Evolutionary conservation across 805 yeast genomes (phyloP), one percentile per base, ranked within the genome.

Genomic region (Zygosaccharomyces gambellarensis): DNA sequence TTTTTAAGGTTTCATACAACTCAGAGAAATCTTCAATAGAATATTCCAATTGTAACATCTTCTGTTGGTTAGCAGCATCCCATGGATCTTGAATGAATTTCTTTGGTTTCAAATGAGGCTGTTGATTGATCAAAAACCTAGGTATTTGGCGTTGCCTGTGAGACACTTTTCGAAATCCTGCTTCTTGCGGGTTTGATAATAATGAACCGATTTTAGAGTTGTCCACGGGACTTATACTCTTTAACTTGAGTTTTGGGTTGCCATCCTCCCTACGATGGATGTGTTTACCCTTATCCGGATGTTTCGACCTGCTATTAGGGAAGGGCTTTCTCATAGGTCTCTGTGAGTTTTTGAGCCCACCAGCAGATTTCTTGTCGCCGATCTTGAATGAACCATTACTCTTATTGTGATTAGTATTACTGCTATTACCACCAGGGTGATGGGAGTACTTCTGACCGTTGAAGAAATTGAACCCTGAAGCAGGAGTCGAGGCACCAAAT

Each of bases 31-130:
- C 95, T 2, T 73, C 71, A 0, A 79, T 73, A 5, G 58, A 45
- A 10, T 57, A 63, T 57, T 84, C 92, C 61, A 83, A 63, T 14
- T 69, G 62, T 2, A 67, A 56, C 83, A 90, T 77, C 51, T 71
- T 72, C 29, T 68, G 66, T 61, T 90, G 97, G 63, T 89, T 90
- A n/a, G 72, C 65, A 28, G 67, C 65, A 59, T 90, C 97, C 96
- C 96, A 90, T 2, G 70, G 71, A 61, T 80, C 79, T 47, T 64
- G 71, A 1, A 40, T 38, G 19, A 64, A 62, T 5, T 50, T 51
- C 34, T 52, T 62, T n/a, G 63, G 63, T 27, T 60, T 58, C 23
- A 71, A 52, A 22, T 64, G 64, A 7, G 76, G 73, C 36, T 67
- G 59, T 49, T 71, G 75, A 19, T 66, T 64, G 2, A 70, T 47